Evolutionary conservation across 768 basidiomycete species (phyloP).

Genomic region (Rhizopogon roseolus): DNA sequence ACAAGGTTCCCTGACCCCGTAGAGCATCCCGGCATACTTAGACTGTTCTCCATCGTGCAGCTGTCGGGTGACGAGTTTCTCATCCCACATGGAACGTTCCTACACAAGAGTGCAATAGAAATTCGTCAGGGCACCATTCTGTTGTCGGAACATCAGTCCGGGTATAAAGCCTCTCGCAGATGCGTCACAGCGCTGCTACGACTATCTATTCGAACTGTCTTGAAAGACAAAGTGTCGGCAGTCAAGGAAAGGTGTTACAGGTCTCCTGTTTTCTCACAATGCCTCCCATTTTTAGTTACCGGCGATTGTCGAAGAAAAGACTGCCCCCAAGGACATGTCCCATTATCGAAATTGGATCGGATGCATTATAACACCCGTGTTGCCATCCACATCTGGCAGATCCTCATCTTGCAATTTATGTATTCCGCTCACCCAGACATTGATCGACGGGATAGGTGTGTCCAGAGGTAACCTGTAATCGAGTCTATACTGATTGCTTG

Average conservation of each 20-base stretch:
- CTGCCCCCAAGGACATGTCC: constrained; percentile 37
- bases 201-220: constrained; percentile 17
- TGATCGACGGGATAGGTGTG: constrained; percentile 3
- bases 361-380: constrained; percentile 39
- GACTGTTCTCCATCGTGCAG: constrained; percentile 29
- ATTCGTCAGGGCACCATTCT: background rate
- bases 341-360: constrained; percentile 15
- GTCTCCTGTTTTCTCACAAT: constrained; percentile 32
- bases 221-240: constrained; percentile 23
- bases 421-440: constrained; percentile 10
- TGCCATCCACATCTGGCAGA: constrained; percentile 43
- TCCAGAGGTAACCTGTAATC: background rate
- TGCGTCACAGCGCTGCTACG: constrained; percentile 21
- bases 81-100: background rate
- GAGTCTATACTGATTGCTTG: background rate
- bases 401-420: constrained; percentile 38
- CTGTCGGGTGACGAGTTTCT: constrained; percentile 18
- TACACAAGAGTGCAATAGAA: background rate
- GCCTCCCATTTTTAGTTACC: constrained; percentile 28
- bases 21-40: constrained; percentile 16
- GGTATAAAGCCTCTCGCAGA: constrained; percentile 8
- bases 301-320: constrained; percentile 24
- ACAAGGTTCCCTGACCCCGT: constrained; percentile 24
- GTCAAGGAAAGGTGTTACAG: constrained; percentile 30
- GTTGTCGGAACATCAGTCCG: background rate